These are phyloP conservation scores for Tolypocladium sp. DNA, from an alignment of 2,329 filamentous ascomycete genomes.

Conservation along the genomic window DNA sequence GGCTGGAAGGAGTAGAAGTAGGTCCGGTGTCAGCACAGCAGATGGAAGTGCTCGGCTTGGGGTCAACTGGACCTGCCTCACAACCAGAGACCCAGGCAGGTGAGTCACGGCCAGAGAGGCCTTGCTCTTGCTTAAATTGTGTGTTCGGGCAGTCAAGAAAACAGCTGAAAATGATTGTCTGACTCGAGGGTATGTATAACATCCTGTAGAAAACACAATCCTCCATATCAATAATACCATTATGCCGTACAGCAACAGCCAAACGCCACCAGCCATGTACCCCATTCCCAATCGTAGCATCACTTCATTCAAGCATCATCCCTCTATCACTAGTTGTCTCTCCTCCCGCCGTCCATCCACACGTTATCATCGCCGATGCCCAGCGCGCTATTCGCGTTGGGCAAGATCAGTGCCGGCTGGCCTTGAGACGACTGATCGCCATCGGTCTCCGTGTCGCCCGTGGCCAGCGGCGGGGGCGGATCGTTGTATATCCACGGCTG, in stretches of 20 bases:
- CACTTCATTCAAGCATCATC: background rate
- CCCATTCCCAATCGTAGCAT: background rate
- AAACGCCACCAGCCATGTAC: background rate
- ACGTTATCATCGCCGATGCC: slow-evolving; percentile 31
- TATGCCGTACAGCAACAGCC: background rate
- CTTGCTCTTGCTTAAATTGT: background rate
- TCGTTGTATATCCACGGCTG: slow-evolving; percentile 61
- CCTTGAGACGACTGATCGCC: slow-evolving; percentile 9
- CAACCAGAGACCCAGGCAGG: background rate
- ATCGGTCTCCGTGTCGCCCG: slow-evolving; percentile 16
- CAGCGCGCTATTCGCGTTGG: slow-evolving; percentile 23
- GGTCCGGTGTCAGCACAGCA: background rate
- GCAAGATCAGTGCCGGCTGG: slow-evolving; percentile 17
- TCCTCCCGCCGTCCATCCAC: slow-evolving; percentile 18
- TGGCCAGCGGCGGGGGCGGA: slow-evolving; percentile 30
- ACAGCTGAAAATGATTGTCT: background rate
- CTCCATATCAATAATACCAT: background rate
- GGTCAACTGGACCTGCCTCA: background rate
- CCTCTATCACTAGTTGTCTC: background rate
- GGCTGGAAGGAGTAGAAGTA: background rate
- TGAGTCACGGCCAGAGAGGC: background rate
- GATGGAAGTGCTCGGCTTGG: background rate
- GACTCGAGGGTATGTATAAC: background rate
- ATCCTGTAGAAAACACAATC: background rate
- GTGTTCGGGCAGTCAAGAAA: too few species aligned